phyloP scores from a whole-genome alignment of 2,329 filamentous ascomycete species.

The Talaromyces sp. region DNA sequence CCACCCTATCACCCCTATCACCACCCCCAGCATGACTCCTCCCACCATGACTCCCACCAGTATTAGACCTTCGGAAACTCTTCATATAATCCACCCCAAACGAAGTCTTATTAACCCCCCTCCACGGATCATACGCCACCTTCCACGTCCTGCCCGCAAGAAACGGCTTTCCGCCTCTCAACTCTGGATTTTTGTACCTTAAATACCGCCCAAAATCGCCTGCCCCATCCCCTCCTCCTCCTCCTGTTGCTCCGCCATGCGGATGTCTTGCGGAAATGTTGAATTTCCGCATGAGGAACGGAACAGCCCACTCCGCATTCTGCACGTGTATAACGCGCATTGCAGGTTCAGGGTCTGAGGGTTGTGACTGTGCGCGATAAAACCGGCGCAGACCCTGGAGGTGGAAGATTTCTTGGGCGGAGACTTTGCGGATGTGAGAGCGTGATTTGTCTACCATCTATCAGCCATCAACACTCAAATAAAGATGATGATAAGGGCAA shows the following conservation, averaged over 20 bases:
- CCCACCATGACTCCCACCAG: neutral
- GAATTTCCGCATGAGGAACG: conserved; percentile 52
- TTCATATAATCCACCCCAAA: conserved; percentile 56
- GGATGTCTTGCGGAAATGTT: conserved; percentile 40
- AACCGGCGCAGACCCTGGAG: conserved; percentile 46
- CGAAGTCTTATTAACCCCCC: conserved; percentile 49
- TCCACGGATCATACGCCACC: conserved; percentile 52
- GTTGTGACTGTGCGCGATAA: conserved; percentile 31
- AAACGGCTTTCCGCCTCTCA: conserved; percentile 53
- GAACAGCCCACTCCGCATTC: conserved; percentile 53
- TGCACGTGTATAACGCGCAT: conserved; percentile 51
- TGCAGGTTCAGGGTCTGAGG: conserved; percentile 24
- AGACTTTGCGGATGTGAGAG: conserved; percentile 44
- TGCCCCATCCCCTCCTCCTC: neutral
- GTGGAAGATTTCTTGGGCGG: conserved; percentile 50
- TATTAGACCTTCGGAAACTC: conserved; percentile 33
- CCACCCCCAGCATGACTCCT: conserved; percentile 1
- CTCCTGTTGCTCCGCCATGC: no score
- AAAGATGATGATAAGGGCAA: no score
- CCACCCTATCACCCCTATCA: conserved; percentile 17
- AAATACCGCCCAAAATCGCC: conserved; percentile 51
- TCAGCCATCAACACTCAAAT: no score
- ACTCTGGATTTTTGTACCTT: conserved; percentile 47
- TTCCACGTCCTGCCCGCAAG: conserved; percentile 53
- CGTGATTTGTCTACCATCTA: conserved; percentile 34